These are phyloP conservation scores for Phytophthora aleatoria DNA, from an alignment of 352 stramenopile genomes.

Conservation along the genomic window DNA sequence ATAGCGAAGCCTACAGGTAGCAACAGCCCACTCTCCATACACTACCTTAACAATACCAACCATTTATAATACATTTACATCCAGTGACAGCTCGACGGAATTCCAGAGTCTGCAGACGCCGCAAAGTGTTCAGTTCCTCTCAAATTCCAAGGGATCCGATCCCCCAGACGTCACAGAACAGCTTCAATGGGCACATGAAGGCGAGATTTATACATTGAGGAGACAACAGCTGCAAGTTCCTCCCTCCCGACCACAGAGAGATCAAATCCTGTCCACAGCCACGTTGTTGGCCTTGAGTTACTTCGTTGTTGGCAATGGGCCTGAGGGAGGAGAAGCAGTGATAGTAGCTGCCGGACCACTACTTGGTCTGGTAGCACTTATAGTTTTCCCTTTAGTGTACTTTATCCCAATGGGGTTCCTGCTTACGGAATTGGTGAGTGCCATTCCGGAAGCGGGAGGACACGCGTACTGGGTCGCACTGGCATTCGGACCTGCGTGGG, in stretches of 20 bases:
- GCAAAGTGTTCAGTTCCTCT: slow-evolving; percentile 10
- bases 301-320: slow-evolving; percentile 55
- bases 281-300: slow-evolving; percentile 60
- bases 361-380: slow-evolving; percentile 38
- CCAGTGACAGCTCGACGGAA: slow-evolving; percentile 4
- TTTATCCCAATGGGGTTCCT: slow-evolving; percentile 55
- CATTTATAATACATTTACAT: slow-evolving; percentile 8
- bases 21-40: background rate
- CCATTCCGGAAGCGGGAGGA: slow-evolving; percentile 52
- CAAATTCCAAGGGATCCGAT: slow-evolving; percentile 1
- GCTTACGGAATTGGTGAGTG: slow-evolving; percentile 52
- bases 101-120: slow-evolving; percentile 18
- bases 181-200: slow-evolving; percentile 6
- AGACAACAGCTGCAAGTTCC: slow-evolving; percentile 11
- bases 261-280: slow-evolving; percentile 41
- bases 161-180: slow-evolving; percentile 1
- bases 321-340: slow-evolving; percentile 47
- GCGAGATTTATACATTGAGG: slow-evolving; percentile 2
- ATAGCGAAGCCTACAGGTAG: slow-evolving; percentile 10
- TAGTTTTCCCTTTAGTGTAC: slow-evolving; percentile 50
- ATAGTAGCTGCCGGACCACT: slow-evolving; percentile 51
- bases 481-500: slow-evolving; percentile 68
- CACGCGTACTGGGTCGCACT: slow-evolving; percentile 74
- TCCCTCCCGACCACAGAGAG: slow-evolving; percentile 4
- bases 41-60: background rate